Percentiles rank a stretch among this genome's conserved stretches.
Evolutionary conservation across 139 green algal species (phyloP).

Genomic region (Chlorella sp.): DNA sequence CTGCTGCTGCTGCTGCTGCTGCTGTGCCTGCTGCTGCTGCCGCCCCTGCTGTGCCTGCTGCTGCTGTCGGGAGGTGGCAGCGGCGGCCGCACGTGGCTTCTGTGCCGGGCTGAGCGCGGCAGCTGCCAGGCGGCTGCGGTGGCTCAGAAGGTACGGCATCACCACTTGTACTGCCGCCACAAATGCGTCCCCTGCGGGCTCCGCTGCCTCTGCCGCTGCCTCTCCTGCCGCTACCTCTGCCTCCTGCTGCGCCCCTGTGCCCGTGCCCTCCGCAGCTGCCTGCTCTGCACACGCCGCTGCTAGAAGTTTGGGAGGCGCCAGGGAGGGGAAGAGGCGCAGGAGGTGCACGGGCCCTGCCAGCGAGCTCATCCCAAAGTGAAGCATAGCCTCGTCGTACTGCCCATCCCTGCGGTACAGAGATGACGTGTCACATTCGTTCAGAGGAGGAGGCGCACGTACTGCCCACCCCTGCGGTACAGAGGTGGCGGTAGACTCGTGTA

Average conservation of each 20-base stretch:
- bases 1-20: conserved; percentile 12
- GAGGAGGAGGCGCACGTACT: no score
- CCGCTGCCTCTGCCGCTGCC: not conserved
- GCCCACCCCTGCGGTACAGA: conserved; percentile 36
- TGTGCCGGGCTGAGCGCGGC: not conserved
- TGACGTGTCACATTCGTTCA: no score
- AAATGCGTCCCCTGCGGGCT: conserved; percentile 49
- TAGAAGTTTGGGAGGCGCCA: conserved; percentile 54
- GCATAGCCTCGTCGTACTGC: conserved; percentile 80
- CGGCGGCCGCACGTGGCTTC: not conserved
- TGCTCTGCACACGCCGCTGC: not conserved
- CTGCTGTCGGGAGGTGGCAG: not conserved
- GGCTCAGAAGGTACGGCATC: conserved; percentile 80
- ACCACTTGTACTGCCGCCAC: conserved; percentile 56
- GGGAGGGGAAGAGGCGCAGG: conserved; percentile 72
- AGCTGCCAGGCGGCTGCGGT: conserved; percentile 70
- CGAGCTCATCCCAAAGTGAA: conserved; percentile 75
- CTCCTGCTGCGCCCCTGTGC: not conserved
- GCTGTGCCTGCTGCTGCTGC: not conserved
- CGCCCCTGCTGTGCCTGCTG: not conserved
- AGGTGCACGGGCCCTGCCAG: conserved; percentile 60
- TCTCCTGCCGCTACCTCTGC: not conserved
- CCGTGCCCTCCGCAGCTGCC: not conserved
- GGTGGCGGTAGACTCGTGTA: no score
- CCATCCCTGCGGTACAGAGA: conserved; percentile 44